These are phyloP conservation scores for Pistacia integerrima DNA, from an alignment of 345 rosid genomes.

Conservation along the genomic window DNA sequence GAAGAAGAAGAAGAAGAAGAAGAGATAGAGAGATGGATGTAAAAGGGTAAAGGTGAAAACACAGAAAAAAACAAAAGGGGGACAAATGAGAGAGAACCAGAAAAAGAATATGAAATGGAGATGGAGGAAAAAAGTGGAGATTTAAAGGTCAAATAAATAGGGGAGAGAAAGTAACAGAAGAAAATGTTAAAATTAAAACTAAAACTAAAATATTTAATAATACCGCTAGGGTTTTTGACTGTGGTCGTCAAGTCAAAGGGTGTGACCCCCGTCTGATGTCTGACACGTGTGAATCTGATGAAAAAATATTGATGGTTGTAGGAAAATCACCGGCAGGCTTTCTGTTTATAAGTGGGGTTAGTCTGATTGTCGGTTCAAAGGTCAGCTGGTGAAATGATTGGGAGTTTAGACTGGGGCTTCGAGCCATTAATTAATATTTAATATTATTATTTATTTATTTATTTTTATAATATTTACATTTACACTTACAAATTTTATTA, in stretches of 20 bases:
- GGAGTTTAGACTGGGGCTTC: conserved; percentile 30
- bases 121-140: conserved; percentile 9
- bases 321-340: conserved; percentile 70
- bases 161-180: not conserved
- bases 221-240: conserved; percentile 43
- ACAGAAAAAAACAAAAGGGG: conserved; percentile 13
- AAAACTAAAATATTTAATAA: not conserved
- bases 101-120: conserved; percentile 29
- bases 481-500: not conserved
- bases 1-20: not conserved
- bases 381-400: conserved; percentile 72
- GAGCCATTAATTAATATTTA: not conserved
- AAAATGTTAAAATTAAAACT: not conserved
- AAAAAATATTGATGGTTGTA: conserved; percentile 34
- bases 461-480: not conserved
- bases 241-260: conserved; percentile 48
- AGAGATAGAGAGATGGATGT: conserved; percentile 29
- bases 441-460: not conserved
- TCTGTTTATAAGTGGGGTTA: conserved; percentile 21
- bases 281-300: conserved; percentile 57
- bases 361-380: conserved; percentile 50
- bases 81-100: conserved; percentile 20
- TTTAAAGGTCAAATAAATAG: conserved; percentile 43
- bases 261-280: conserved; percentile 39
- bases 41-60: conserved; percentile 18